Evolutionary conservation across 371 early-diverging fungal species (phyloP).

Genomic region (Lichtheimia hyalospora): DNA sequence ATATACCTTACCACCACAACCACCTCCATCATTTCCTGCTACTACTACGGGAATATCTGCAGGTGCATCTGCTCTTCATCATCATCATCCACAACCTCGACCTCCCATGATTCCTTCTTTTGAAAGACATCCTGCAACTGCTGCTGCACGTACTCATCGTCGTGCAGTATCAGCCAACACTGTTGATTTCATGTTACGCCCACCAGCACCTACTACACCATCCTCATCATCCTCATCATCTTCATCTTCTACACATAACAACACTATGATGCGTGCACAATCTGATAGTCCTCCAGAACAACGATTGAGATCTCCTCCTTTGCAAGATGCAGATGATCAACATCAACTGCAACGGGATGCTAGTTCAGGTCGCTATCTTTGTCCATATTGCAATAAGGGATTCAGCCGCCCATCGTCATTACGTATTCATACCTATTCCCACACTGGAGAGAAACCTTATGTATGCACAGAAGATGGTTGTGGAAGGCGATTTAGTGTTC

Average conservation of each 20-base stretch:
- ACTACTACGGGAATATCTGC: neutral
- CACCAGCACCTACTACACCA: constrained; percentile 10
- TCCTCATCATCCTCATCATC: constrained; percentile 12
- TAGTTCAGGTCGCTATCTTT: constrained; percentile 34
- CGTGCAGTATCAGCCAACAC: constrained; percentile 4
- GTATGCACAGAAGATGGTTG: constrained; percentile 55
- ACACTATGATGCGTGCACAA: constrained; percentile 9
- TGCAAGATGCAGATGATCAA: constrained; percentile 3
- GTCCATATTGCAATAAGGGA: constrained; percentile 49
- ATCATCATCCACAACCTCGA: too few relatives aligned
- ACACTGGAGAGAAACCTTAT: constrained; percentile 70
- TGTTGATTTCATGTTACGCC: constrained; percentile 13
- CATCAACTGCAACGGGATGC: constrained; percentile 10
- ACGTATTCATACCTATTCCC: constrained; percentile 60
- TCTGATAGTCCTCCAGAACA: constrained; percentile 17
- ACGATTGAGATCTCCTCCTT: constrained; percentile 9
- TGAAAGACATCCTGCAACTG: neutral
- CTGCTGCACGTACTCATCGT: neutral
- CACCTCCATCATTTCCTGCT: neutral
- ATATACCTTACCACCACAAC: constrained; percentile 10
- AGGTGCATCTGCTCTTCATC: too few relatives aligned
- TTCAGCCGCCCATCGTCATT: constrained; percentile 66
- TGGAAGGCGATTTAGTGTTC: constrained; percentile 57
- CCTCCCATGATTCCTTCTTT: neutral
- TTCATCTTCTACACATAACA: constrained; percentile 1